A percentile compares a stretch with the other conserved stretches of the same genome.
Evolutionary conservation across 805 yeast species (phyloP).

Genomic region (Teunomyces tritomae): DNA sequence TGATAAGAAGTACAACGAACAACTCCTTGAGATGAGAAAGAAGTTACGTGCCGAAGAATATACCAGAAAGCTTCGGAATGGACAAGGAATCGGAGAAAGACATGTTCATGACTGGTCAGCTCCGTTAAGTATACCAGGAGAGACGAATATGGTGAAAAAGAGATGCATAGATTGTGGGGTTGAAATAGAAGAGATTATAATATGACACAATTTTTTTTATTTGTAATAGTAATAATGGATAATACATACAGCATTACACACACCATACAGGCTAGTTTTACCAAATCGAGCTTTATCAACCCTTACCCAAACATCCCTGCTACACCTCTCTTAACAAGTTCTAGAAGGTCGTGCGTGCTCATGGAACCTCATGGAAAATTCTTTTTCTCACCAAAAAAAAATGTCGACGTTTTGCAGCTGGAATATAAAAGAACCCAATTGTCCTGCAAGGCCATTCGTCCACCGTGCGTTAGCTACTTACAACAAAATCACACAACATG

Average conservation of each 20-base stretch:
- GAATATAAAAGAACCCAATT: slow-evolving; percentile 2
- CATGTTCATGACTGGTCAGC: slow-evolving; percentile 79
- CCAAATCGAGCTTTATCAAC: background rate
- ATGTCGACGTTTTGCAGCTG: slow-evolving; percentile 17
- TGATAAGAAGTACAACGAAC: slow-evolving; percentile 75
- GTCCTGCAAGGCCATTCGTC: slow-evolving; percentile 4
- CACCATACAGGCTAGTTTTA: no score
- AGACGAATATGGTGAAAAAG: slow-evolving; percentile 42
- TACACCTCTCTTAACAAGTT: background rate
- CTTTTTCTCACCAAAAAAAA: slow-evolving; percentile 9
- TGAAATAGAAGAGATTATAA: slow-evolving; percentile 72
- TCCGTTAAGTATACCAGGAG: slow-evolving; percentile 45
- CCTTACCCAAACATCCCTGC: background rate
- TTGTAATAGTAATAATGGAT: no score
- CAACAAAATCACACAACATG: slow-evolving; percentile 2
- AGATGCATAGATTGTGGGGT: slow-evolving; percentile 81
- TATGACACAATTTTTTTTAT: slow-evolving; percentile 24
- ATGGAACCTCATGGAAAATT: slow-evolving; percentile 35
- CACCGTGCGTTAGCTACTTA: slow-evolving; percentile 1
- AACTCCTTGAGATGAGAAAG: slow-evolving; percentile 82
- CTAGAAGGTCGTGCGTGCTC: slow-evolving; percentile 7
- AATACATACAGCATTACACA: no score
- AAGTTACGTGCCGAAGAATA: slow-evolving; percentile 89
- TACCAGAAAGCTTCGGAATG: slow-evolving; percentile 66
- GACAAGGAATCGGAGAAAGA: slow-evolving; percentile 49